These are phyloP conservation scores for Aspergillus ibericus DNA, from an alignment of 2,329 filamentous ascomycete species.

Conservation along the genomic window DNA sequence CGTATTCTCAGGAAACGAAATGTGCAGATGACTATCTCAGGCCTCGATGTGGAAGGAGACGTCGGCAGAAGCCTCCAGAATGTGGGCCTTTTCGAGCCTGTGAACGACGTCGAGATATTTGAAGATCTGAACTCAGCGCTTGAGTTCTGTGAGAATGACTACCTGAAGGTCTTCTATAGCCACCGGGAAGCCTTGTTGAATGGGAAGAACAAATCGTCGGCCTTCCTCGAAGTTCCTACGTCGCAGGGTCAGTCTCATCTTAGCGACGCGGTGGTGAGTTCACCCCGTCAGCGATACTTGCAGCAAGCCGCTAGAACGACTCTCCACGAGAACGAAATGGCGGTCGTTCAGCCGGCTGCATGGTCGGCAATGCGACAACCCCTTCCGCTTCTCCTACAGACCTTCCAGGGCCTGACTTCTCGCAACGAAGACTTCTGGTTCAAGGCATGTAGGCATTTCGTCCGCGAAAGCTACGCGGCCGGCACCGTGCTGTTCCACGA, in stretches of 20 bases:
- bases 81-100: slow-evolving; percentile 76
- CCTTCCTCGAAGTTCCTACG: slow-evolving; percentile 33
- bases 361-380: slow-evolving; percentile 91
- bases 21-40: slow-evolving; percentile 79
- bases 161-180: slow-evolving; percentile 77
- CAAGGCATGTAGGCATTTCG: slow-evolving; percentile 72
- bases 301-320: slow-evolving; percentile 75
- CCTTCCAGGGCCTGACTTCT: slow-evolving; percentile 84
- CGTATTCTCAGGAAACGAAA: slow-evolving; percentile 74
- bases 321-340: slow-evolving; percentile 62
- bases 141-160: slow-evolving; percentile 91
- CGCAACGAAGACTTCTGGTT: slow-evolving; percentile 97
- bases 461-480: slow-evolving; percentile 63
- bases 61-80: slow-evolving; percentile 78
- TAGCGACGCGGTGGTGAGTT: slow-evolving; percentile 63
- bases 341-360: slow-evolving; percentile 57
- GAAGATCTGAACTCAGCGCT: slow-evolving; percentile 89
- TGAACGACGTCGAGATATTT: slow-evolving; percentile 74
- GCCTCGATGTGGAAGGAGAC: slow-evolving; percentile 72
- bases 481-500: slow-evolving; percentile 75
- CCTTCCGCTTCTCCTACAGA: slow-evolving; percentile 85
- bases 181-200: slow-evolving; percentile 57
- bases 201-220: slow-evolving; percentile 15
- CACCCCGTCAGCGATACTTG: slow-evolving; percentile 76
- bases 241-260: slow-evolving; percentile 20